A percentile compares a stretch with the other conserved stretches of the same genome.
These are phyloP conservation scores for Endothia cerciana DNA, from an alignment of 2,329 filamentous ascomycete species.

Conservation along the genomic window DNA sequence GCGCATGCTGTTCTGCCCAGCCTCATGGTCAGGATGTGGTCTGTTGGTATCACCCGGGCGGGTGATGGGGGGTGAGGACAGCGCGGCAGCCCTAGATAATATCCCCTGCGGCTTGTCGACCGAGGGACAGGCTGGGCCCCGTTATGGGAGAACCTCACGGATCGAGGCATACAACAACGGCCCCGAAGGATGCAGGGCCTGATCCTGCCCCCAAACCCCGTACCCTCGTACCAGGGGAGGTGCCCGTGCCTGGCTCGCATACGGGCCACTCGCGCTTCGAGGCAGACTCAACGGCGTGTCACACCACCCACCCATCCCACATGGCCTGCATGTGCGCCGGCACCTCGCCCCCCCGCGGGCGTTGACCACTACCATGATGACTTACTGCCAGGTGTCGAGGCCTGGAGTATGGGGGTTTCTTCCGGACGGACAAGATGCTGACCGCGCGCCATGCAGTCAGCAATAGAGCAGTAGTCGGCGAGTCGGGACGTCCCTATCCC, in stretches of 20 bases:
- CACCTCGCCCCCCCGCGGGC: background rate
- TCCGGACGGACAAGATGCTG: background rate
- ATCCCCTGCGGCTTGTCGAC: no score
- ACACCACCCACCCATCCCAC: background rate
- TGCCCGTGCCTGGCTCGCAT: constrained; percentile 3
- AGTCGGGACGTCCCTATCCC: background rate
- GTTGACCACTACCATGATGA: background rate
- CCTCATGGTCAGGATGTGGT: background rate
- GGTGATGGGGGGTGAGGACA: background rate
- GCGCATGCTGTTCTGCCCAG: background rate
- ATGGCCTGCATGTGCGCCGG: background rate
- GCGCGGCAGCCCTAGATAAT: background rate
- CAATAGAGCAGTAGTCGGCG: background rate
- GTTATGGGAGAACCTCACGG: background rate
- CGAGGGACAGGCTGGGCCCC: background rate
- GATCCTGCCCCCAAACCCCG: background rate
- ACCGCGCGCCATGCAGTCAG: background rate
- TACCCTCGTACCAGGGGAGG: background rate
- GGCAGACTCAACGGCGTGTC: background rate
- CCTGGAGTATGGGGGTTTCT: background rate
- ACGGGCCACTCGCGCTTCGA: background rate
- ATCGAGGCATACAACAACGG: background rate
- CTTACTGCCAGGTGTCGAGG: background rate
- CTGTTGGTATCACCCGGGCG: background rate
- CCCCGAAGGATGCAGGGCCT: background rate